Evolutionary conservation across 257 asterid species (phyloP).

Genomic region (Gynochthodes officinalis): DNA sequence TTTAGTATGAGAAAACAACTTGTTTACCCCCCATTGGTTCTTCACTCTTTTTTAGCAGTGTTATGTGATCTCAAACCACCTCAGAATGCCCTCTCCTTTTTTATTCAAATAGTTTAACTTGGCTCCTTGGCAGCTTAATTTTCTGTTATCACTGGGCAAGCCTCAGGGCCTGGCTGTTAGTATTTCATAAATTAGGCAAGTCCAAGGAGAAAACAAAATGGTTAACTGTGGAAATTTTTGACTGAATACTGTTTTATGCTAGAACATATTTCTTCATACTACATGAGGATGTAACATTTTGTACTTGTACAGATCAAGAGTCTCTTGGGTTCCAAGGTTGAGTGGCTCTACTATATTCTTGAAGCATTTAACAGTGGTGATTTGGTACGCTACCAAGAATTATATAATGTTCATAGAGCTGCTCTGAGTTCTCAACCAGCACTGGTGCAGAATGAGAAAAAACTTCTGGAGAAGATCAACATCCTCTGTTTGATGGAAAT

Average conservation of each 20-base stretch:
- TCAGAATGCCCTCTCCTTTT: neutral
- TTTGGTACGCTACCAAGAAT: constrained; percentile 78
- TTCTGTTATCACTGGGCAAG: neutral
- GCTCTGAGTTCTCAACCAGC: constrained; percentile 89
- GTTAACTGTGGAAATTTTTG: neutral
- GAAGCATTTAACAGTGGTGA: constrained; percentile 93
- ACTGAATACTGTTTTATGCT: neutral
- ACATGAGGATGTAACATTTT: neutral
- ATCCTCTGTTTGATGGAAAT: constrained; percentile 97
- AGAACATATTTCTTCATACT: neutral
- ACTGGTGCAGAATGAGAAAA: constrained; percentile 84
- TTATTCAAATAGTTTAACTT: neutral
- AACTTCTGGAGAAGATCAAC: constrained; percentile 91
- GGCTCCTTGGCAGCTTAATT: neutral
- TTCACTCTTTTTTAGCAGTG: neutral
- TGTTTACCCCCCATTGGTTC: neutral
- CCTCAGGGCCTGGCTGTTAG: too few relatives aligned
- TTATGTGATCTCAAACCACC: neutral
- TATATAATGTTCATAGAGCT: constrained; percentile 73
- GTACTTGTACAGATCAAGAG: constrained; percentile 62
- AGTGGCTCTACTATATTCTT: constrained; percentile 82
- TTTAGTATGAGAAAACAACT: neutral
- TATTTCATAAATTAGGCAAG: too few relatives aligned
- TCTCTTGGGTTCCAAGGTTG: constrained; percentile 78
- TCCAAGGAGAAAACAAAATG: neutral